Percentiles rank a stretch among this genome's conserved stretches.
phyloP scores from a whole-genome alignment of 2,329 filamentous ascomycete genomes.

The Dactylellina leptospora region DNA sequence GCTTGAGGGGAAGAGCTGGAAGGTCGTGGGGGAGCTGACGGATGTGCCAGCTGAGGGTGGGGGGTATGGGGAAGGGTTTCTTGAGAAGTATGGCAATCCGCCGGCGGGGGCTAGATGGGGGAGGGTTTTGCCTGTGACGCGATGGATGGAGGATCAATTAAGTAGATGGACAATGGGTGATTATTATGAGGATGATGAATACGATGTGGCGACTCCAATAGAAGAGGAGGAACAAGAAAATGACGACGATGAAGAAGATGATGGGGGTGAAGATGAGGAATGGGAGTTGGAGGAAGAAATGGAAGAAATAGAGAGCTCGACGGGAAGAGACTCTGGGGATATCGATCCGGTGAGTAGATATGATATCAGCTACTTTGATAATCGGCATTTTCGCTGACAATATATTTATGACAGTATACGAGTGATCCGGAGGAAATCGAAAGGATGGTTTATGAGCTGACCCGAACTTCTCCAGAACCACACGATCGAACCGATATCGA shows the following conservation, averaged over 20 bases:
- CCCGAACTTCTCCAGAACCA: too few relatives aligned
- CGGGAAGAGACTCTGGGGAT: neutral
- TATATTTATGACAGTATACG: too few relatives aligned
- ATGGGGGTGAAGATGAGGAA: too few relatives aligned
- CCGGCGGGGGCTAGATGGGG: neutral
- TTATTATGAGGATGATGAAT: too few relatives aligned
- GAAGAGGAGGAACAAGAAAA: too few relatives aligned
- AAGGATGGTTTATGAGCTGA: too few relatives aligned
- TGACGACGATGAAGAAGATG: too few relatives aligned
- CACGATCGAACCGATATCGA: too few relatives aligned
- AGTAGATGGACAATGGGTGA: neutral
- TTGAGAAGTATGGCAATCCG: neutral
- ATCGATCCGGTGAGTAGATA: neutral
- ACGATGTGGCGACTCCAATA: too few relatives aligned
- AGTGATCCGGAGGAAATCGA: too few relatives aligned
- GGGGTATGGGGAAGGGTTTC: neutral
- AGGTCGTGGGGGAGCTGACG: neutral
- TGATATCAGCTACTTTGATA: too few relatives aligned
- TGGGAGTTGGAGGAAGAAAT: neutral
- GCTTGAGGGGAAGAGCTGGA: neutral
- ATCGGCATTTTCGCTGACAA: too few relatives aligned
- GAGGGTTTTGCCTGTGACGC: neutral
- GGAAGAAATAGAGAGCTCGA: neutral
- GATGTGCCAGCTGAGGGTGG: constrained; percentile 1
- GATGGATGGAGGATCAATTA: constrained; percentile 9